Conservation (phyloP, 495 filamentous ascomycete genomes). For the Aspergillus cristatus region DNA sequence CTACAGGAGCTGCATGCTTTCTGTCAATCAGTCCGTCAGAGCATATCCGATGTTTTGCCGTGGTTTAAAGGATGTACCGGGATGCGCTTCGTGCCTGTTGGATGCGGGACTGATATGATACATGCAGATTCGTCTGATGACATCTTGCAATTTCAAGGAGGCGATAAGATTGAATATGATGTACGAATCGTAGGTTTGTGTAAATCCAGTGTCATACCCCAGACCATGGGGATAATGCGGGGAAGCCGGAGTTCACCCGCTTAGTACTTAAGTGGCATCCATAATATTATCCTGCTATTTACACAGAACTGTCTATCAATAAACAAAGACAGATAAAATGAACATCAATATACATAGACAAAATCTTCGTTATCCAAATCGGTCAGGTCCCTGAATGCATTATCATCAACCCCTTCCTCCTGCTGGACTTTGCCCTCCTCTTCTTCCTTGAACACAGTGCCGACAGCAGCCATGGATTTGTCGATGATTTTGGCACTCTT, state of each 20-base stretch:
- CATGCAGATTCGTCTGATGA: conserved; percentile 19
- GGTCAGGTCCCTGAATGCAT: conserved; percentile 43
- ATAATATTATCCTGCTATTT: too few species aligned
- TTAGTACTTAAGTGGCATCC: too few species aligned
- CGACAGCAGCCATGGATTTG: conserved; percentile 28
- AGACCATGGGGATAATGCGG: too few species aligned
- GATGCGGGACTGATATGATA: conserved; percentile 11
- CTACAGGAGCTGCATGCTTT: conserved; percentile 32
- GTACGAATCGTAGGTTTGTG: too few species aligned
- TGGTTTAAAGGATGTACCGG: too few species aligned
- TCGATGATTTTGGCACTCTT: conserved; percentile 37
- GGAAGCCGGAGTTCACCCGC: too few species aligned
- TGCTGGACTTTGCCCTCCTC: conserved; percentile 21
- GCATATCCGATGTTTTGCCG: too few species aligned
- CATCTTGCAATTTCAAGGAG: conserved; percentile 9
- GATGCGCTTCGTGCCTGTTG: conserved; percentile 30
- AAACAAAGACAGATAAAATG: too few species aligned
- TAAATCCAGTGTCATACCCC: too few species aligned
- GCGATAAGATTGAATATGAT: too few species aligned
- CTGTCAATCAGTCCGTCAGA: conserved; percentile 7
- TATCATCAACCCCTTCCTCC: conserved; percentile 33
- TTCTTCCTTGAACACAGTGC: conserved; percentile 33
- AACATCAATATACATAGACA: conserved; percentile 44
- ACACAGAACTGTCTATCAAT: too few species aligned
- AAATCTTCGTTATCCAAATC: conserved; percentile 50